Evolutionary conservation across 1,139 yeast genomes (phyloP), one percentile per base, ranked within the genome.

Genomic region (Diutina ranongensis): DNA sequence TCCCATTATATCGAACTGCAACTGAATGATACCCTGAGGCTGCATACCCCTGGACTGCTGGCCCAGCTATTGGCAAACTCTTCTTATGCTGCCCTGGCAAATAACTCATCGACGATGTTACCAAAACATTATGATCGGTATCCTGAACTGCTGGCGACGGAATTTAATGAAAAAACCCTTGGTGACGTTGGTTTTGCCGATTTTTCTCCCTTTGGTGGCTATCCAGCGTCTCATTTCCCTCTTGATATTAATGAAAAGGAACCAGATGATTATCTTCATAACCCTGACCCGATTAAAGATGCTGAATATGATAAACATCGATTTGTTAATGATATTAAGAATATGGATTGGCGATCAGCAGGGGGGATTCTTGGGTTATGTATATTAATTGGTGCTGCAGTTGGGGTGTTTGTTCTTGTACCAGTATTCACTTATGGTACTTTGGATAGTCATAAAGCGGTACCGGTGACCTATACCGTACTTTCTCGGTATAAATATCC

Each of bases 281-380:
- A 88, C 61, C 97, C 96, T 1, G 95, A 88, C 59, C 95, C 95
- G 9, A 82, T 87, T 36, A 80, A 76, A 44, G 97, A 88, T 61
- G 94, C 94, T 18, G 74, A 79, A 50, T 76, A 80, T 55, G 94
- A 85, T 52, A 78, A 75, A 50, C 72, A 78, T 56, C 63, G 86
- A 52, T 74, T 80, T 54, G 54, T 68, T 51, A 60, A 74, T 51
- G 88, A 81, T 57, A 62, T 81, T 63, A 74, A 76, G 58, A 61
- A 71, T 51, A 67, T 80, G 75, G 85, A 80, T 57, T 68, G 61
- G 55, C 65, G 77, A 54, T 74, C 85, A 44, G 68, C 72, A 52
- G 76, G 74, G 52, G 86, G 79, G 19, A 66, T 74, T 57, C 44
- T 74, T 16, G 92, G 94, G 19, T 58, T 86, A 35, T 40, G 80